Evolutionary conservation across 2,329 filamentous ascomycete genomes (phyloP).

Genomic region (Keithomyces neogunnii): DNA sequence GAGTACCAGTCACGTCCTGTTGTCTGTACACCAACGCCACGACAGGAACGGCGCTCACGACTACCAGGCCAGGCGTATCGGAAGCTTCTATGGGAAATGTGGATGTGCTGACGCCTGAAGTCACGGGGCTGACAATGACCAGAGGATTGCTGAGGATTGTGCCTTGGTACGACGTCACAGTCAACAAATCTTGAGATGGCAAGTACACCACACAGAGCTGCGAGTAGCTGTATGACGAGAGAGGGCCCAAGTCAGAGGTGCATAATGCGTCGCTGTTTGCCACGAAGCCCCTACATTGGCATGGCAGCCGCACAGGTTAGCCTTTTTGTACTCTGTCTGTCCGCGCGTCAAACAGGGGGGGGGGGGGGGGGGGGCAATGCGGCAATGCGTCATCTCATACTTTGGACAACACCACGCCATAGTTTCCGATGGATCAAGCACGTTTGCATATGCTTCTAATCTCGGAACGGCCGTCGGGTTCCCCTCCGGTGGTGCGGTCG

Average conservation of each 20-base stretch:
- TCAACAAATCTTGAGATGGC: neutral
- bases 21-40: slow-evolving; percentile 11
- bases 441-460: neutral
- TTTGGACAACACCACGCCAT: slow-evolving; percentile 15
- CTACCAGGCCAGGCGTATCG: slow-evolving; percentile 1
- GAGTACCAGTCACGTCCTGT: slow-evolving; percentile 5
- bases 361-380: no score
- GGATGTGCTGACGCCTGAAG: neutral
- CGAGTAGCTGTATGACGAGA: neutral
- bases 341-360: neutral
- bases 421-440: slow-evolving; percentile 13
- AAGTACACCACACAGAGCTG: neutral
- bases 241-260: slow-evolving; percentile 4
- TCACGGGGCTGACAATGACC: slow-evolving; percentile 1
- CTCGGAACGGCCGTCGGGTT: neutral
- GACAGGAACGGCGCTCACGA: slow-evolving; percentile 7
- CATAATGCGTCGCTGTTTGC: slow-evolving; percentile 7
- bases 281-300: slow-evolving; percentile 9
- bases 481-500: neutral
- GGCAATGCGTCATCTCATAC: slow-evolving; percentile 3
- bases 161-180: neutral
- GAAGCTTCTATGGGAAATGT: neutral
- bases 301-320: neutral
- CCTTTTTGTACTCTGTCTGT: neutral
- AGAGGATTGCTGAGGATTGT: neutral